Evolutionary conservation across 139 green algal species (phyloP), one percentile per base, ranked within the genome.

Genomic region (Parachlorella kessleri): DNA sequence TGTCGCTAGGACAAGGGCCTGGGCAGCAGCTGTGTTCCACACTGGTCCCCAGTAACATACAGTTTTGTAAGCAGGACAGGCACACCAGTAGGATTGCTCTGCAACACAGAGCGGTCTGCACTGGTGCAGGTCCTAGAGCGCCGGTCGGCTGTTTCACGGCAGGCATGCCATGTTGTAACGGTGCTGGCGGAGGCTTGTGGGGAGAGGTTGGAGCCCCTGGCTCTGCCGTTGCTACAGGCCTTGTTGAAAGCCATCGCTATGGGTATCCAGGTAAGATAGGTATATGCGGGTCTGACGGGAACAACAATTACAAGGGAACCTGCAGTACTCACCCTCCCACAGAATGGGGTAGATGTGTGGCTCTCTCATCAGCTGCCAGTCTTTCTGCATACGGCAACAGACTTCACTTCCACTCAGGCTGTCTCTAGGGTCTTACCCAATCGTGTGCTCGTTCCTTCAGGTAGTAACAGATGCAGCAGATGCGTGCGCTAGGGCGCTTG

Each of bases 231-330:
- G 64, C 66, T 96, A 35, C 84, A 86, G 0, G 80, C 85, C 28
- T 64, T 97, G 26, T 92, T 97, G 78, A 93, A 91, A 70, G 81
- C 91, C 36, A 65, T 91, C 6, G 87, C 92, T 42, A 95, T 98
- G 82, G 93, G 91, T 5, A 91, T 97, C 32, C 88, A 94, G 73
- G 89, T 93, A 40, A 35, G 55, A 33, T 40, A 2, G 40, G 9
- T 38, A 14, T 35, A 38, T 35, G 69, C 90, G 66, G 81, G 92
- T 73, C n/a, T n/a, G n/a, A n/a, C n/a, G n/a, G n/a, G n/a, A n/a
- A n/a, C n/a, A n/a, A n/a, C n/a, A n/a, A n/a, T n/a, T n/a, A n/a
- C n/a, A n/a, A n/a, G n/a, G n/a, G n/a, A n/a, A n/a, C n/a, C n/a
- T n/a, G n/a, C n/a, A n/a, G n/a, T n/a, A n/a, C n/a, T n/a, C n/a